Evolutionary conservation across 805 yeast genomes (phyloP).

Genomic region (Candida saitoana): DNA sequence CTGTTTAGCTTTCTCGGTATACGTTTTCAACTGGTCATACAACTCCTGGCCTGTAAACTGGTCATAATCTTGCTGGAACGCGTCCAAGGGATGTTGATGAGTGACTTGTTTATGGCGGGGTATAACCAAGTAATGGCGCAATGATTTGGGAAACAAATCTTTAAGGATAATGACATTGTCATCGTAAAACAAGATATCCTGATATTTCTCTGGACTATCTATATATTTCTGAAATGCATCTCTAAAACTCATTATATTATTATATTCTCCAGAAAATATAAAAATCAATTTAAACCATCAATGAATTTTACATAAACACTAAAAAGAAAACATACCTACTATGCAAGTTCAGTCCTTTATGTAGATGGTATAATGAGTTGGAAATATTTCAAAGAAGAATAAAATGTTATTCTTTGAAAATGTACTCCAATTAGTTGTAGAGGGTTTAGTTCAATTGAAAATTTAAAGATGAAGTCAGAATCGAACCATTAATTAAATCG

Average conservation of each 20-base stretch:
- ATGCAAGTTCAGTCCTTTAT: no score
- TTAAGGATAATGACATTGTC: conserved; percentile 50
- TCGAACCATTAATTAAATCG: no score
- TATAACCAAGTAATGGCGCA: conserved; percentile 55
- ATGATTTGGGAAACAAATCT: conserved; percentile 63
- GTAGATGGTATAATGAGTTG: no score
- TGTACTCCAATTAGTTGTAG: no score
- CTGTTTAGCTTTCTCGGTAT: conserved; percentile 35
- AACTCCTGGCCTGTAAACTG: conserved; percentile 16
- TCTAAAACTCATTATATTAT: conserved; percentile 41
- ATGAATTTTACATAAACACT: not conserved
- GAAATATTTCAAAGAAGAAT: no score
- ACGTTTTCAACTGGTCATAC: conserved; percentile 22
- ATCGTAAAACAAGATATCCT: conserved; percentile 45
- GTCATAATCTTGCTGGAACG: conserved; percentile 28
- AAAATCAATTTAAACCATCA: not conserved
- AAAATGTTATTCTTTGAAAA: no score
- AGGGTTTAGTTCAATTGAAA: no score
- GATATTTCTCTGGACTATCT: conserved; percentile 37
- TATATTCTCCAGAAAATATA: not conserved
- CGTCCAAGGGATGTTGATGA: conserved; percentile 48
- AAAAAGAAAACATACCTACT: no score
- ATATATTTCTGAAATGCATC: conserved; percentile 49
- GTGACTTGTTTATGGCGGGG: conserved; percentile 48
- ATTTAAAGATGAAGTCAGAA: no score